Base-by-base conservation (phyloP, 352 stramenopile species). In the Phytophthora agathidicida region DNA sequence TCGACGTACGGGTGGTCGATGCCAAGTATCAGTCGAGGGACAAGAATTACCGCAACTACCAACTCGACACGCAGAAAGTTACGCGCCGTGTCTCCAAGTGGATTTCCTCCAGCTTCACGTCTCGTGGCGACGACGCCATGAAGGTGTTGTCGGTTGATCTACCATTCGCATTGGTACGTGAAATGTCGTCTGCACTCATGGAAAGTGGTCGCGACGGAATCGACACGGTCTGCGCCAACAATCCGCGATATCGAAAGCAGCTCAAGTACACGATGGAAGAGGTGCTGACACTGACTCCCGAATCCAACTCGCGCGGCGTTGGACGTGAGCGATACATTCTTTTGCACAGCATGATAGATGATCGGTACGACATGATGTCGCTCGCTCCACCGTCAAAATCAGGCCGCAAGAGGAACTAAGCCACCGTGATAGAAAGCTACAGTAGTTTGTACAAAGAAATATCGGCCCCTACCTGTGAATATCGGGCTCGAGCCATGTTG, bases 341-440 rank as follows among this genome's bases (percentile, higher is more conserved):
- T 22, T 63, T 96, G 20, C 85, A 96, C 57, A 94, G 83, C 16
- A 73, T 91, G 49, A 76, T 90, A 27, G 87, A 96, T 48, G 85
- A 96, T 52, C 81, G 87, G 6, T 96, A 96, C 56, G 87, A 96
- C 44, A 75, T 96, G 61, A 89, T 96, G 72, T 96, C 85, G 7
- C 77, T 95, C 33, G 62, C 69, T 7, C 69, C 80, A 24, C 68
- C 80, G 8, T 70, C 62, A 32, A 87, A 77, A 41, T 71, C 60
- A 30, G 37, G 53, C 9, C 68, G 71, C 17, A 84, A 82, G 37
- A 33, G 57, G 30, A 47, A 56, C 27, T 32, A 20, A 54, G 11
- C 27, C 19, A 9, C 14, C 32, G 22, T 5, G 23, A 45, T 57
- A 63, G n/a, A 62, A 27, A 7, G 46, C 24, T 32, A 41, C n/a